These are phyloP conservation scores for Cryoendolithus antarcticus DNA, from an alignment of 2,329 filamentous ascomycete species.

Conservation along the genomic window DNA sequence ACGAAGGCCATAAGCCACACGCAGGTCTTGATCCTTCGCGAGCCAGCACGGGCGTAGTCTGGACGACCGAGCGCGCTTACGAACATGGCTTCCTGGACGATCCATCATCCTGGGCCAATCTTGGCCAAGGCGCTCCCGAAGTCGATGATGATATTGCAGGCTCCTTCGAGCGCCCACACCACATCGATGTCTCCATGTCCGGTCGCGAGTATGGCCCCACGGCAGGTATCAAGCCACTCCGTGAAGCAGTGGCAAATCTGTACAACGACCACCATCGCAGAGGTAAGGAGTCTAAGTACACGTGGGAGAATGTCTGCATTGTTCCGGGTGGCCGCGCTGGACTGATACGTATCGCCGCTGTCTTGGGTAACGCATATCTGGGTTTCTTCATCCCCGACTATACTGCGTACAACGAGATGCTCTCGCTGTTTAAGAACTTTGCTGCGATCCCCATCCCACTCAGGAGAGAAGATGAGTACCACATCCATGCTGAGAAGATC, in stretches of 20 bases:
- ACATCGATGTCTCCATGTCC: constrained; percentile 64
- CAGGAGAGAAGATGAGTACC: constrained; percentile 74
- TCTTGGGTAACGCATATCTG: constrained; percentile 71
- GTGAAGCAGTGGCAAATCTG: constrained; percentile 77
- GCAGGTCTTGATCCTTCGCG: constrained; percentile 80
- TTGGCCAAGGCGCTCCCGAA: constrained; percentile 87
- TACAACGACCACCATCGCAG: constrained; percentile 89
- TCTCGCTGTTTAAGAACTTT: constrained; percentile 89
- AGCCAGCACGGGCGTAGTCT: constrained; percentile 86
- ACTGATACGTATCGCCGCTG: constrained; percentile 86
- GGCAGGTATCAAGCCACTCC: constrained; percentile 80
- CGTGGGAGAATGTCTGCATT: constrained; percentile 95
- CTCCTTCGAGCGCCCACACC: constrained; percentile 70
- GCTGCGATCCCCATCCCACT: constrained; percentile 78
- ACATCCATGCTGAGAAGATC: constrained; percentile 88
- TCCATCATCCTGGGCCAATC: constrained; percentile 76
- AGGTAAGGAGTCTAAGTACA: constrained; percentile 80
- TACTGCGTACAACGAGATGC: constrained; percentile 96
- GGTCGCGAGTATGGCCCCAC: constrained; percentile 85
- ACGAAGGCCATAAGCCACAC: constrained; percentile 83
- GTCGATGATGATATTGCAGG: constrained; percentile 78
- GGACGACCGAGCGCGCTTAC: constrained; percentile 76
- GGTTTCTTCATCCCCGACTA: constrained; percentile 73
- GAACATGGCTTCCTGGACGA: constrained; percentile 79
- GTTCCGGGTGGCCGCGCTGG: constrained; percentile 88